phyloP scores from a whole-genome alignment of 78 protist genomes.

The Chrysochromulina parva region DNA sequence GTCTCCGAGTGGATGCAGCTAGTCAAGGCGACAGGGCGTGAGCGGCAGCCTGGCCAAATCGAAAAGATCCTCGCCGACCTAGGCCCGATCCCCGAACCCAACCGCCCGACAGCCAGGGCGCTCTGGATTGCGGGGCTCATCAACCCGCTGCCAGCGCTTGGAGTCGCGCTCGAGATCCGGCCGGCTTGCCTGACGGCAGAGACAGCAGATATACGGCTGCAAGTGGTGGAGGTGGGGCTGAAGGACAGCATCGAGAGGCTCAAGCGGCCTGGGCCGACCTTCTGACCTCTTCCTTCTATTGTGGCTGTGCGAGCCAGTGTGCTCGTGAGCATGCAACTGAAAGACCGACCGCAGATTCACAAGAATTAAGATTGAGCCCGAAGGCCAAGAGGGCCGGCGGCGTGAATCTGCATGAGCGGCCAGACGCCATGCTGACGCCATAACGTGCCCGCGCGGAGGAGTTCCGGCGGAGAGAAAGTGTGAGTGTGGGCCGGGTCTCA shows the following conservation, averaged over 20 bases:
- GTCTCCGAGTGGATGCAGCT: neutral
- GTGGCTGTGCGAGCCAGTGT: no score
- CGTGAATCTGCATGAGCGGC: no score
- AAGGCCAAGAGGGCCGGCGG: no score
- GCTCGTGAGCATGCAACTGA: no score
- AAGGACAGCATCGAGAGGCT: neutral
- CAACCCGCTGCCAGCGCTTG: conserved; percentile 36
- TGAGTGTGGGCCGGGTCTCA: no score
- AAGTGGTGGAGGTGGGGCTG: neutral
- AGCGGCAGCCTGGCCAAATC: neutral
- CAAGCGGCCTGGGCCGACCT: no score
- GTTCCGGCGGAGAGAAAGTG: no score
- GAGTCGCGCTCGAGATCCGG: conserved; percentile 15
- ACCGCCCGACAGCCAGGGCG: neutral
- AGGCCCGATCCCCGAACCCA: neutral
- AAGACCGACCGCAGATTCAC: no score
- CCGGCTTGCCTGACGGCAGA: neutral
- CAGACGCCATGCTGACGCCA: no score
- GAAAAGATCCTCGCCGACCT: neutral
- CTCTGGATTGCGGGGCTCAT: conserved; percentile 23
- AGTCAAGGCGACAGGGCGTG: neutral
- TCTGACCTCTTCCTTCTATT: no score
- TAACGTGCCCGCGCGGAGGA: no score
- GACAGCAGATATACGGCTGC: neutral
- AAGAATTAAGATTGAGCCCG: no score